Evolutionary conservation across 345 rosid genomes (phyloP), one percentile per base, ranked within the genome.

Genomic region (Euclidium syriacum): DNA sequence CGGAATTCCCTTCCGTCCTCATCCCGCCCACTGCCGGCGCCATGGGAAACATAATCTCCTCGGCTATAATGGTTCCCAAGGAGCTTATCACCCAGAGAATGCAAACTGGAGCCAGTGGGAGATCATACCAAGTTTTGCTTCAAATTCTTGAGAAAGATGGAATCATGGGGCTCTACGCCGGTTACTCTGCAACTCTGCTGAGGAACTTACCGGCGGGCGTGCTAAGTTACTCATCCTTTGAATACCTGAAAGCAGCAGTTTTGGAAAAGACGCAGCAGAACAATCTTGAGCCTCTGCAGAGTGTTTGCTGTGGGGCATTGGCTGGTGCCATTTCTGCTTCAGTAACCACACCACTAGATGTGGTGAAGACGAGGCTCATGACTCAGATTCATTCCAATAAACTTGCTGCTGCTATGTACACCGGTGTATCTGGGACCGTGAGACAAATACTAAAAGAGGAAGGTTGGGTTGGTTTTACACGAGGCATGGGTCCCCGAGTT

Each of bases 11-110:
- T 11, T n/a, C 88, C 7, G 71, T 91, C 50, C 83, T 91, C 2
- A 81, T 88, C 57, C 98, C 96, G 42, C 98, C 98, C 6, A 87
- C 94, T 7, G 97, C 94, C 7, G 98, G 98, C 9, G 98, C 95
- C 1, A 89, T 92, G 97, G 97, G 98, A 5, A 92, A 89, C 52
- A 78, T 92, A 26, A 88, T 85, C 51, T 92, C 97, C 0, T 92
- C 98, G 0, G 95, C 94, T 1, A 89, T 92, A 26, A 92, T 85
- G 98, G 95, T 92, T 34, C 97, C 97, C 0, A 89, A 87, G 62
- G 98, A 92, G 56, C 76, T 92, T 63, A 92, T 92, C 27, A 89
- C 94, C 0, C 97, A 89, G 71, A 75, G 91, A 65, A 87, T 92
- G 95, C 98, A 92, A 53, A 95, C 89, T 7, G 94, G 94, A 32